These are phyloP conservation scores for Moelleriella libera DNA, from an alignment of 2,329 filamentous ascomycete species.

Conservation along the genomic window DNA sequence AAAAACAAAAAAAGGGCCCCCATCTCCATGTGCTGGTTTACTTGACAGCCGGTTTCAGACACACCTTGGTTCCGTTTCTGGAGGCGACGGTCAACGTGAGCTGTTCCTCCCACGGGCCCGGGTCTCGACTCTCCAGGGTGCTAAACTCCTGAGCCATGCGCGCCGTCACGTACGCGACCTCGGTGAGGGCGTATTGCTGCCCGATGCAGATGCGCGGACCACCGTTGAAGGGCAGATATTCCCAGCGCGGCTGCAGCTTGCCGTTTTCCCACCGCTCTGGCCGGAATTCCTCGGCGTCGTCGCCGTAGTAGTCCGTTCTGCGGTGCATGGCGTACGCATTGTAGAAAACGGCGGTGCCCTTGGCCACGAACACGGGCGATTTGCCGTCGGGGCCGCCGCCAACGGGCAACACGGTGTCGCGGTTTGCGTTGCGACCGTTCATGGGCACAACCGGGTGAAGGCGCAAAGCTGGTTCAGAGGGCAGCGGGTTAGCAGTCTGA, in stretches of 20 bases:
- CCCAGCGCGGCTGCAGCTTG: constrained; percentile 22
- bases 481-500: background rate
- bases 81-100: constrained; percentile 7
- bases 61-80: constrained; percentile 8
- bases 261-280: constrained; percentile 25
- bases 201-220: constrained; percentile 15
- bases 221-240: constrained; percentile 20
- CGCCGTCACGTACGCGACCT: constrained; percentile 10
- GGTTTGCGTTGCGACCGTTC: constrained; percentile 29
- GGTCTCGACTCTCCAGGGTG: constrained; percentile 7
- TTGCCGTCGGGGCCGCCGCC: constrained; percentile 33
- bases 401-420: constrained; percentile 32
- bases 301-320: constrained; percentile 20
- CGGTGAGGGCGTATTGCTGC: constrained; percentile 13
- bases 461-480: constrained; percentile 19
- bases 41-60: constrained; percentile 2
- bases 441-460: constrained; percentile 31
- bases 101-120: constrained; percentile 7
- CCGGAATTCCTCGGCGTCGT: constrained; percentile 22
- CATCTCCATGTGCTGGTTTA: too few species aligned
- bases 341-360: constrained; percentile 27
- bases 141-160: constrained; percentile 11
- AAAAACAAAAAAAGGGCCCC: too few species aligned
- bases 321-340: constrained; percentile 26
- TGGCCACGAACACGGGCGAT: constrained; percentile 30